Evolutionary conservation across 2,329 filamentous ascomycete species (phyloP), one percentile per base, ranked within the genome.

Genomic region (Cladosporium sphaerospermum): DNA sequence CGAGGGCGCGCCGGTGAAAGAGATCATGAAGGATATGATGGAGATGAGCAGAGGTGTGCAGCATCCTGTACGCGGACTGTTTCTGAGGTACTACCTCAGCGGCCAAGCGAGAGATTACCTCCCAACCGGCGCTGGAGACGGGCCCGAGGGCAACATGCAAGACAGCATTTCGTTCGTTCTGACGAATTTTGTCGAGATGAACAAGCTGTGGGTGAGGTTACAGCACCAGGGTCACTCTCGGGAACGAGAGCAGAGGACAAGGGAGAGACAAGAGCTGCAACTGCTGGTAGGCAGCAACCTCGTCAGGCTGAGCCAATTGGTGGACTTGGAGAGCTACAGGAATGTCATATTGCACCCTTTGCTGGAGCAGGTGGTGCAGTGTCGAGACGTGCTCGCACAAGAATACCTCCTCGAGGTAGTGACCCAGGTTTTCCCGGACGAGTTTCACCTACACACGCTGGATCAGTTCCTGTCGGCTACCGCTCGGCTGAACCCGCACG

Each of bases 1-100:
- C 67, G 88, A 93, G 65, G 93, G 97, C 78, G 93, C 95, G 54
- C 93, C 93, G 0, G 93, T 99, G 62, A 99, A 99, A 75, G 93
- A 99, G 76, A 89, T 99, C 58, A 99, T 99, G 93, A 99, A 99
- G 74, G 93, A 99, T 71, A 99, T 99, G 93, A 99, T 99, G 93
- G 93, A 99, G 73, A 99, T 99, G 93, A 97, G 90, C 73, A 83
- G 93, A 58, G 93, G 93, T 53, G 91, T 99, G 18, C 93, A 99
- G 67, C 93, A 99, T 71, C 93, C 93, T 13, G 91, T 96, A 58
- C 88, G 93, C 54, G 93, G 93, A 14, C 78, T 99, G 52, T 99
- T 99, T 69, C 75, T 99, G 64, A 85, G 93, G 67, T 99, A 99
- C 73, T 99, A 96, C 68, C 81, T 99, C 48, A 93, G 89, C 19